A percentile compares a stretch with the other conserved stretches of the same genome.
Evolutionary conservation across 768 basidiomycete species (phyloP).

Genomic region (Hericium rajendrae): DNA sequence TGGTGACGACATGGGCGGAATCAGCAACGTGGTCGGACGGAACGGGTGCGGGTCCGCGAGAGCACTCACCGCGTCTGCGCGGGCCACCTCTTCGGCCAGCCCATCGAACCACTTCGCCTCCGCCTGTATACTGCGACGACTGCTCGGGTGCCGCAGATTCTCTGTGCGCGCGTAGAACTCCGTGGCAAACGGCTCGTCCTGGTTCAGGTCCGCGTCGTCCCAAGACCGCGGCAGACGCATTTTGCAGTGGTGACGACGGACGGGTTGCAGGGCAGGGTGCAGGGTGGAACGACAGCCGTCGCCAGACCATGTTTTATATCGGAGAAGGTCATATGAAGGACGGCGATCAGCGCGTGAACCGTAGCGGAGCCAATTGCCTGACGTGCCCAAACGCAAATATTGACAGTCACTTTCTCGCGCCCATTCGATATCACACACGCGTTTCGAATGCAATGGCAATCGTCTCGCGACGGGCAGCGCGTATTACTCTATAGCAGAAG

Average conservation of each 20-base stretch:
- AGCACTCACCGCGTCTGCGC: conserved; percentile 5
- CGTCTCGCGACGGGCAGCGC: not conserved
- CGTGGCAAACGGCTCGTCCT: conserved; percentile 17
- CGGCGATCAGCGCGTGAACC: too few species aligned
- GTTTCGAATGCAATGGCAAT: not conserved
- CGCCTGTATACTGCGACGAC: not conserved
- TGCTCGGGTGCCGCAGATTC: not conserved
- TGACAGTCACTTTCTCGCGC: too few species aligned
- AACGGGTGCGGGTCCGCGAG: not conserved
- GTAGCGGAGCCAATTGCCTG: too few species aligned
- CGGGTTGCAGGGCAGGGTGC: not conserved
- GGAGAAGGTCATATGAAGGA: too few species aligned
- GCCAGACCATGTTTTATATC: not conserved
- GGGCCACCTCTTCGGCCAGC: not conserved
- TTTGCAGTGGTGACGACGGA: not conserved
- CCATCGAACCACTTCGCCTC: conserved; percentile 1
- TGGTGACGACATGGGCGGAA: not conserved
- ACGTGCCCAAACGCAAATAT: too few species aligned
- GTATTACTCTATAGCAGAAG: not conserved
- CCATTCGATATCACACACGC: too few species aligned
- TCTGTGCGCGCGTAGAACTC: conserved; percentile 6
- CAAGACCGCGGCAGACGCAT: conserved; percentile 11
- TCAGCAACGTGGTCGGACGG: not conserved
- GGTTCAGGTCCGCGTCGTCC: conserved; percentile 13
- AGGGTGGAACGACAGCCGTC: not conserved